Percentiles rank a stretch among this genome's conserved stretches.
These are phyloP conservation scores for Withania somnifera DNA, from an alignment of 305 asterid genomes.

Conservation along the genomic window DNA sequence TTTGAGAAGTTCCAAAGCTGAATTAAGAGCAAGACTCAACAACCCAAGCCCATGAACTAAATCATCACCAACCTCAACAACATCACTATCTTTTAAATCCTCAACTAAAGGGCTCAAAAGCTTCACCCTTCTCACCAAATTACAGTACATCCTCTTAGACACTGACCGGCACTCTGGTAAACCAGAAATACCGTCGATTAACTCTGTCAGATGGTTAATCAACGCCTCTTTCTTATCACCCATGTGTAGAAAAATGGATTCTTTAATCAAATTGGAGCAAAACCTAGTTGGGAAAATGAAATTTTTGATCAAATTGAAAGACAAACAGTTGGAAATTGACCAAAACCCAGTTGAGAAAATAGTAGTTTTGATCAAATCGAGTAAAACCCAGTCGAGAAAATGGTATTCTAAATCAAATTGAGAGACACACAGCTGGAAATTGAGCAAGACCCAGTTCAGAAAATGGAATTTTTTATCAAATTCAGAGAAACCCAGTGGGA, in stretches of 20 bases:
- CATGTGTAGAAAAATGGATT: slow-evolving; percentile 20
- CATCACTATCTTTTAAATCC: slow-evolving; percentile 58
- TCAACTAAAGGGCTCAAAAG: slow-evolving; percentile 82
- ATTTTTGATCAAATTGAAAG: background rate
- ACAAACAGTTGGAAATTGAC: background rate
- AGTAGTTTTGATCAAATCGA: too few relatives aligned
- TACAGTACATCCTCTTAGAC: slow-evolving; percentile 53
- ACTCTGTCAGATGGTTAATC: slow-evolving; percentile 51
- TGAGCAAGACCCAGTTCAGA: too few relatives aligned
- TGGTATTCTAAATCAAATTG: too few relatives aligned
- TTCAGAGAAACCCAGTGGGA: background rate
- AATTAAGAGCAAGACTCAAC: slow-evolving; percentile 42
- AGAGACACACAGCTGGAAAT: too few relatives aligned
- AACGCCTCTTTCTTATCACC: slow-evolving; percentile 24
- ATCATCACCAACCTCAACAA: slow-evolving; percentile 37
- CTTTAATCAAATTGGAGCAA: background rate
- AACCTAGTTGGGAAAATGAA: background rate
- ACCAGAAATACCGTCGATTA: slow-evolving; percentile 35
- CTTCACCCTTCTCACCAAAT: slow-evolving; percentile 75
- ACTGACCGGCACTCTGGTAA: slow-evolving; percentile 76
- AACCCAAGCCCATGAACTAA: slow-evolving; percentile 46
- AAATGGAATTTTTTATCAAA: background rate
- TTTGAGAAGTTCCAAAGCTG: slow-evolving; percentile 58
- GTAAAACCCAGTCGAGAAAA: too few relatives aligned
- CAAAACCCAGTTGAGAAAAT: too few relatives aligned